Conservation (phyloP, 495 filamentous ascomycete species). For the Filosporella fistucella region DNA sequence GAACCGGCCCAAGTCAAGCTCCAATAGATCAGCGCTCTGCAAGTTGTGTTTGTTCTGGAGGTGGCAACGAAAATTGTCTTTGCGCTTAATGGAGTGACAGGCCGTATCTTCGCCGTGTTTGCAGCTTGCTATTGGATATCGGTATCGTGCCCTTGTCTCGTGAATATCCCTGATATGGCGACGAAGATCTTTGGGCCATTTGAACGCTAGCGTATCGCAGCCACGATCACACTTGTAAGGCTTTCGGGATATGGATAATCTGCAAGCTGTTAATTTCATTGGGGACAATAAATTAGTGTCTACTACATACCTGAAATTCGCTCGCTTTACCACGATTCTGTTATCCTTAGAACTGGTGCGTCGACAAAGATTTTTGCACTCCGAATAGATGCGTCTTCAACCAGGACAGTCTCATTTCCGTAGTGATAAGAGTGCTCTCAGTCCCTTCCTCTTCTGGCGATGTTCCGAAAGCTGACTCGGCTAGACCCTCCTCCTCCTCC, state of each 20-base stretch:
- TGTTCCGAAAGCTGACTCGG: background rate
- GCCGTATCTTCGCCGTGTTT: background rate
- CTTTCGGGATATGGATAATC: background rate
- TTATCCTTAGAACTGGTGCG: background rate
- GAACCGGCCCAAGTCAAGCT: background rate
- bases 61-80: conserved; percentile 2
- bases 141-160: background rate
- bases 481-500: background rate
- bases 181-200: background rate
- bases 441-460: background rate
- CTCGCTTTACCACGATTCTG: background rate
- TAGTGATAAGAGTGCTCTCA: too few species aligned
- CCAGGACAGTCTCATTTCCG: background rate
- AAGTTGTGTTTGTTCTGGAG: background rate
- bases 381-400: background rate
- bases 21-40: background rate
- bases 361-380: background rate
- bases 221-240: background rate
- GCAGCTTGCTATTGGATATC: background rate
- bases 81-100: background rate
- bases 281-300: background rate
- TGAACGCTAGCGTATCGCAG: conserved; percentile 1
- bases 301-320: background rate
- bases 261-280: background rate
- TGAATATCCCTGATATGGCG: conserved; percentile 3